Evolutionary conservation across 768 basidiomycete species (phyloP).

Genomic region (Xerocomus potaroensis): DNA sequence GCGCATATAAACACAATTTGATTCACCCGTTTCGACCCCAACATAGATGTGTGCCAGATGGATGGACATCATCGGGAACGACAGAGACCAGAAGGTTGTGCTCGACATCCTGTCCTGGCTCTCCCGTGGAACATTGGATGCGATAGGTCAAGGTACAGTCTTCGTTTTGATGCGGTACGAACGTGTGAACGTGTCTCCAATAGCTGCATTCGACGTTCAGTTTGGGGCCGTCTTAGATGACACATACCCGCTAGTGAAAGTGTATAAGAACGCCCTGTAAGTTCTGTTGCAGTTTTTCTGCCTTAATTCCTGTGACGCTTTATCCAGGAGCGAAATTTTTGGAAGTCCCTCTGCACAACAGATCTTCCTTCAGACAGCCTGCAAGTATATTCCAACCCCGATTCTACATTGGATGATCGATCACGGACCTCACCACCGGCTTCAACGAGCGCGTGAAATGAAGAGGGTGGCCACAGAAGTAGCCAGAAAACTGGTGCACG

Average conservation of each 20-base stretch:
- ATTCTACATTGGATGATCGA: conserved; percentile 33
- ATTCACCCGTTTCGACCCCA: neutral
- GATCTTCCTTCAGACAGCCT: conserved; percentile 11
- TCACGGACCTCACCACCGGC: conserved; percentile 17
- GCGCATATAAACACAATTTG: no score
- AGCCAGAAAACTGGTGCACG: conserved; percentile 15
- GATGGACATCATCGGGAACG: conserved; percentile 15
- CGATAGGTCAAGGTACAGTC: neutral
- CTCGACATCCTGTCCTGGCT: conserved; percentile 27
- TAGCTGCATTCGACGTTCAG: conserved; percentile 42
- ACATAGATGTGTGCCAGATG: conserved; percentile 23
- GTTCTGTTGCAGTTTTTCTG: neutral
- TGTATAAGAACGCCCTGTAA: conserved; percentile 11
- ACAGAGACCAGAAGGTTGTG: conserved; percentile 7
- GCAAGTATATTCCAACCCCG: conserved; percentile 11
- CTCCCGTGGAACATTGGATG: conserved; percentile 44
- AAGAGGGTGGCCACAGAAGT: conserved; percentile 2
- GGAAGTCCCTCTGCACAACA: conserved; percentile 10
- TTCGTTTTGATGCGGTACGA: neutral
- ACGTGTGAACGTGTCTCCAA: neutral
- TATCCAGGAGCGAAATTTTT: conserved; percentile 19
- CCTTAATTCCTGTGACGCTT: conserved; percentile 10
- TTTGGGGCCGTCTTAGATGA: neutral
- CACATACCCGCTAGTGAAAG: conserved; percentile 6
- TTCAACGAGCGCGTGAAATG: conserved; percentile 13